These are phyloP conservation scores for Beta vulgaris DNA, from an alignment of 148 eudicot species.

Conservation along the genomic window DNA sequence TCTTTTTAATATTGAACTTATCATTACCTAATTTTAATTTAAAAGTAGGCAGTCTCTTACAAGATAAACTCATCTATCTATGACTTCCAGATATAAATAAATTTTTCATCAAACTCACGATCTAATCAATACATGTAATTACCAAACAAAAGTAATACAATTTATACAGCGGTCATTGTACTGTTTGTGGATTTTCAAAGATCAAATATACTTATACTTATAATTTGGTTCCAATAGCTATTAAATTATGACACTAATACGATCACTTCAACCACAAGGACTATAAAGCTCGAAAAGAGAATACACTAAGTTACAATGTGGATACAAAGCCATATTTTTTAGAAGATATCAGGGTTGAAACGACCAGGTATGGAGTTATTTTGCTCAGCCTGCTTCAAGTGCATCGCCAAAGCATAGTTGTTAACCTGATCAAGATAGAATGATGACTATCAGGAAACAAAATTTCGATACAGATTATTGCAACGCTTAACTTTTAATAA, in stretches of 20 bases:
- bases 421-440: conserved; percentile 44
- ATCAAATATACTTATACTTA: background rate
- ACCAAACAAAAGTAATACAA: conserved; percentile 1
- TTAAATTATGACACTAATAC: background rate
- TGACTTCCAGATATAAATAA: too few species aligned
- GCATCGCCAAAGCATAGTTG: conserved; percentile 63
- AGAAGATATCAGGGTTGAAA: conserved; percentile 70
- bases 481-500: background rate
- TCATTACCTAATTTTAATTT: too few species aligned
- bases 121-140: background rate
- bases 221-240: background rate
- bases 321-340: background rate
- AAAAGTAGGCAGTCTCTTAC: too few species aligned
- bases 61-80: too few species aligned
- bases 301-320: conserved; percentile 8
- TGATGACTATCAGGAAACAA: background rate
- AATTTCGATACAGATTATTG: background rate
- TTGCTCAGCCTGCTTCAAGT: conserved; percentile 73
- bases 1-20: too few species aligned
- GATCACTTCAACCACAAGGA: background rate
- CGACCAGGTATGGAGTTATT: conserved; percentile 57
- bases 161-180: background rate
- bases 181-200: background rate
- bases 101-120: background rate
- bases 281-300: background rate